Base-by-base conservation (phyloP, 345 rosid species). In the Alliaria petiolata region DNA sequence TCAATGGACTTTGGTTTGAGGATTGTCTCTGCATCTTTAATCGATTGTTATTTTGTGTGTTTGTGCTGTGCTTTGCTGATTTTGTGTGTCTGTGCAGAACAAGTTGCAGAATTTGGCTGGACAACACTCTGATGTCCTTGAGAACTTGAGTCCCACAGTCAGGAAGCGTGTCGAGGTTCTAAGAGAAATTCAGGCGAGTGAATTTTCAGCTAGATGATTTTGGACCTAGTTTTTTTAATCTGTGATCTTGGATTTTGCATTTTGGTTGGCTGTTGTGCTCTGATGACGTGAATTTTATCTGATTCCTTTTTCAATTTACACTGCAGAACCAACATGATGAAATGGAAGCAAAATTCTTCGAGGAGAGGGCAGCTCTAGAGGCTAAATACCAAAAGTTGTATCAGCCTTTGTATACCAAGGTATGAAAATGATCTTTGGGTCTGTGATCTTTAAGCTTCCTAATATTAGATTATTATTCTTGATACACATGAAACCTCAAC, bases 141-240 rank as follows among this genome's bases (percentile, higher is more conserved):
- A 88, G 86, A 87, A 47, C 52, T 75, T 92, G 53, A 40, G 84
- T 3, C 92, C 93, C 0, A 25, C 9, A 15, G 91, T 91, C 53
- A 83, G 92, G 81, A 86, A 92, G 83, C 98, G 99, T 35, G 99
- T 95, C 1, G 97, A 92, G 67, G 78, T 69, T 79, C 97, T 95
- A 14, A 84, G 92, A 70, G 98, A 85, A 83, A 88, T 95, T 62
- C 99, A 95, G 89, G 99, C 59, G 68, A 35, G 84, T 69, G 7
- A 6, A 28, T 42, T 35, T 58, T 30, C 16, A 25, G 38, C 35
- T 39, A 4, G 17, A 59, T 70, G 50, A 58, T 56, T 52, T 13
- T 26, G 8, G 8, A 6, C 35, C 33, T 42, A 13, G 14, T 12
- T 36, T 49, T n/a, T 67, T 13, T 10, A 5, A 16, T n/a, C 59